Base-by-base conservation (phyloP, 2,329 filamentous ascomycete genomes). In the Arthrobotrys musiformis region DNA sequence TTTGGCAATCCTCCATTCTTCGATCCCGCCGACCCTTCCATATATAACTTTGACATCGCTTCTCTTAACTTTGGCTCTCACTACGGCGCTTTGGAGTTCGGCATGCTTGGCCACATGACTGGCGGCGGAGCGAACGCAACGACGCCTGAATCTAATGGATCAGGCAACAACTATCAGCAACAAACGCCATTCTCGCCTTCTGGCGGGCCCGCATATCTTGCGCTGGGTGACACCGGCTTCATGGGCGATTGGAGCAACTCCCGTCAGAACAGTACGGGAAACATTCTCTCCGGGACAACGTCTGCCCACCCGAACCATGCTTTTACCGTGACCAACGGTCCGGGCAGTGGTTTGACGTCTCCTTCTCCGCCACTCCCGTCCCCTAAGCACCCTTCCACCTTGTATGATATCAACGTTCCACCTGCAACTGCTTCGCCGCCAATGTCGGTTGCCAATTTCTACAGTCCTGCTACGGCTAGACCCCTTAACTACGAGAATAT, bases 11-110 rank as follows among this genome's bases (percentile, higher is more conserved):
- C 87, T 0, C 80, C 79, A 22, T 87, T 96, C 30, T 97, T 97
- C 81, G 94, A 97, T 80, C 93, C 93, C 0, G 95, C 92, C 82
- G 95, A 98, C 82, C 93, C 94, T 2, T 92, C 93, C 0, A 85
- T 97, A 68, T 97, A 96, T 87, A 97, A 97, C 83, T 97, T 98
- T 83, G 94, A 98, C 83, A 89, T 97, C 9, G 93, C 96, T 68
- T 93, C 93, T 74, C 88, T 97, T 82, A 95, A 95, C 83, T 99
- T 98, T 83, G 94, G 93, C 69, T 98, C 95, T 82, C 93, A 97
- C 79, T 99, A 98, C 82, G 94, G 94, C 76, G 94, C 94, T 17
- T 87, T 97, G 83, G 95, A 98, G 83, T 97, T 98, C 83, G 92
- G 93, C 66, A 97, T 98, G 89, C 88, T 99, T 0, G 93, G 93